Base-by-base conservation (phyloP, 768 basidiomycete genomes). In the Hydnomerulius pinastri region DNA sequence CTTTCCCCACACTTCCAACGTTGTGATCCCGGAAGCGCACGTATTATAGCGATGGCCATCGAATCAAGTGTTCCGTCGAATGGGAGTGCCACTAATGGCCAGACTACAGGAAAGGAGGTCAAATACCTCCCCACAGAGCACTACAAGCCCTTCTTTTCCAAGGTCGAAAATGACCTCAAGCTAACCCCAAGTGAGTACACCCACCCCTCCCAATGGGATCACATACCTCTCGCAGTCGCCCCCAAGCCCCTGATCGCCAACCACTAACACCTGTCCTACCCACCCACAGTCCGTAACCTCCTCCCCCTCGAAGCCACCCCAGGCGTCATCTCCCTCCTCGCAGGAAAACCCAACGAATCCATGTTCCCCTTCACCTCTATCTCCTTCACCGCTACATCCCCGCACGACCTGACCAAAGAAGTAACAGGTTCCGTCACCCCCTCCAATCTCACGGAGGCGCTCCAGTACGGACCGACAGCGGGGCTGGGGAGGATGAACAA, bases 281-380 rank as follows among this genome's bases (percentile, higher is more conserved):
- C 24, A 8, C 6, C 18, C 61, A 50, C 52, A 85, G 83, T 86
- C 48, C 73, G 81, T 50, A 64, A 82, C n/a, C 73, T 93, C 20
- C 79, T 83, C 51, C 89, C 85, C 0, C 75, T 92, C 20, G 92
- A 96, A 68, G 74, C 75, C 30, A 75, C 72, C 0, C 90, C 90
- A 0, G 87, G 87, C 1, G 63, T 88, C 40, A 81, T 91, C 50
- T 86, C 85, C 3, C 66, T 91, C 25, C 79, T 92, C 24, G 90
- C 90, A 0, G 92, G 92, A 25, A 90, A 92, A 67, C 92, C 91
- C 11, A 92, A 93, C 64, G 77, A 86, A 8, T 71, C 76, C 2
- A 85, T 88, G 2, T 94, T 93, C 72, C 93, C 92, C 2, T 87
- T 96, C 72, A 85, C 82, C 1, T 82, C 83, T 2, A 71, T 95